Evolutionary conservation across 768 basidiomycete species (phyloP), one percentile per base, ranked within the genome.

Genomic region (Lentinus brumalis): DNA sequence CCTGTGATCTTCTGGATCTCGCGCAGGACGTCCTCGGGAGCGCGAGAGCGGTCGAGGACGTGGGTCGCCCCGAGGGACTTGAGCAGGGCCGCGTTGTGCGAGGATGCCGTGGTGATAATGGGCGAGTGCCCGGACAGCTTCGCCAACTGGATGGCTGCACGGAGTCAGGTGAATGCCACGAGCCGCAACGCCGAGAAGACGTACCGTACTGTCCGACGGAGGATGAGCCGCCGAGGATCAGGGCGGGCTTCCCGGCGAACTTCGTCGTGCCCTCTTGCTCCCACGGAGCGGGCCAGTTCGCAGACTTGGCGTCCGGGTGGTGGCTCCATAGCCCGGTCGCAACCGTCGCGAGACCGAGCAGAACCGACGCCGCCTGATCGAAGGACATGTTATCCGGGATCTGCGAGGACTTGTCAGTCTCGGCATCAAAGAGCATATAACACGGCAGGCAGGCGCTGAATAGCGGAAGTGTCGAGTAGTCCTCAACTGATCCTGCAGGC

Each of bases 331-430:
- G 15, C 15, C 50, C 30, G 62, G 44, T 55, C 69, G 75, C 79
- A 8, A 81, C 78, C 1, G 78, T 76, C 5, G 72, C 69, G 4
- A 79, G 55, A 0, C 63, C 74, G 12, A 76, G 65, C 2, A 80
- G 78, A 18, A 81, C 66, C 8, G 78, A 71, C 0, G 78, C 69
- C 0, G 77, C 81, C 38, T 78, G 64, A 11, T 78, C 78, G 59
- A 75, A 74, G 0, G 69, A 70, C 14, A 80, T 18, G n/a, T 73
- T 73, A 5, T 53, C 31, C 0, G 78, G 80, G 7, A 79, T 74
- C 73, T 57, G 42, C 16, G 38, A 1, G 26, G n/a, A 10, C 31
- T 11, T 32, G 7, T 41, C 15, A n/a, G 12, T 29, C 2, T 5
- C 10, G 31, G 7, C 10, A 26, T 18, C 29, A 9, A 29, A 7